Evolutionary conservation across 306 rosid species (phyloP).

Genomic region (Benincasa hispida): DNA sequence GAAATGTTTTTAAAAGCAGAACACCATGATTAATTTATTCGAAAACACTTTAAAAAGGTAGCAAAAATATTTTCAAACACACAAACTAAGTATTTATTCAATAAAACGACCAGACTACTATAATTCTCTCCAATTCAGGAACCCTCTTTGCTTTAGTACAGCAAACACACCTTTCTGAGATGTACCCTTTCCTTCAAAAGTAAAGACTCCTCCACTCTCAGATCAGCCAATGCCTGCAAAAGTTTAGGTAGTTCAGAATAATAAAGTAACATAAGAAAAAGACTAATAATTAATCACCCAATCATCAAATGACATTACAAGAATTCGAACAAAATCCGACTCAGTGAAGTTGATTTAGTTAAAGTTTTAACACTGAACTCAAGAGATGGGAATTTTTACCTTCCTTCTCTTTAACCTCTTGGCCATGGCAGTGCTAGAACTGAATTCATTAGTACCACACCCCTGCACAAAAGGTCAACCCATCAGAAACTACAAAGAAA

Average conservation of each 20-base stretch:
- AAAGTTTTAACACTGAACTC: neutral
- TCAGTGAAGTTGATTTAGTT: neutral
- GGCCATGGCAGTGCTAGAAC: slow-evolving; percentile 4
- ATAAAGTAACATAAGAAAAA: no score
- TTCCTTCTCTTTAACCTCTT: slow-evolving; percentile 11
- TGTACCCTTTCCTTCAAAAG: slow-evolving; percentile 7
- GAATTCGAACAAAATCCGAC: neutral
- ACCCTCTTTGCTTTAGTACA: neutral
- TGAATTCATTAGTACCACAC: slow-evolving; percentile 2
- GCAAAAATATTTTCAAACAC: neutral
- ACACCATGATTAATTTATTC: neutral
- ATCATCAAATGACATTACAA: neutral
- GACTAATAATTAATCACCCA: neutral
- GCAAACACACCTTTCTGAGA: slow-evolving; percentile 2
- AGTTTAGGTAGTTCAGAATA: neutral
- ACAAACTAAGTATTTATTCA: neutral
- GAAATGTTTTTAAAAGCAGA: neutral
- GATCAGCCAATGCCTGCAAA: slow-evolving; percentile 11
- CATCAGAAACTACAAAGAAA: neutral
- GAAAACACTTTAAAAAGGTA: neutral
- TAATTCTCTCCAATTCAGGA: neutral
- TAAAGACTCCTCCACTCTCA: slow-evolving; percentile 5
- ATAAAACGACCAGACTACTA: neutral
- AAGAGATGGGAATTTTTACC: neutral
- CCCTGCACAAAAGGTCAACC: slow-evolving; percentile 4